Percentiles rank a stretch among this genome's conserved stretches.
Conservation (phyloP, 768 basidiomycete genomes). For the Boletus insuetus region DNA sequence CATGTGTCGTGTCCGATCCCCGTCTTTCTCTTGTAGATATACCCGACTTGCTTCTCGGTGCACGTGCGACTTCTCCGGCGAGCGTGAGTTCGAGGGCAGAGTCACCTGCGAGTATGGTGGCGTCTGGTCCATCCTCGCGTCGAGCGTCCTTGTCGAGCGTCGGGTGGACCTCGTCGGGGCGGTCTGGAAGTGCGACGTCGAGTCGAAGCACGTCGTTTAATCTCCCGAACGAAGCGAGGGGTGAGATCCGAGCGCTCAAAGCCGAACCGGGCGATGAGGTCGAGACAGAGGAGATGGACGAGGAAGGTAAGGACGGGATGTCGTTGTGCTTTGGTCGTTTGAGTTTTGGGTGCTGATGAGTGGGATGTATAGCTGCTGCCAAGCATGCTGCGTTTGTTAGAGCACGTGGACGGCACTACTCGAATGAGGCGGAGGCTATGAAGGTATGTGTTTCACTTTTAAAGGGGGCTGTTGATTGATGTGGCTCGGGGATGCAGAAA, state of each 20-base stretch:
- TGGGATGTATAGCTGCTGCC: slow-evolving; percentile 53
- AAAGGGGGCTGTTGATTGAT: background rate
- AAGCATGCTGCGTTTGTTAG: slow-evolving; percentile 82
- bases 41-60: slow-evolving; percentile 65
- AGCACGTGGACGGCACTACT: slow-evolving; percentile 82
- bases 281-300: slow-evolving; percentile 85
- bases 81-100: slow-evolving; percentile 42
- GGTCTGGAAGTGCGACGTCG: slow-evolving; percentile 61
- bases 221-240: slow-evolving; percentile 66
- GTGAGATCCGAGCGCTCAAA: slow-evolving; percentile 49
- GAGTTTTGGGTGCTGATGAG: background rate
- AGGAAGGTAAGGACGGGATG: slow-evolving; percentile 60
- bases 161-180: slow-evolving; percentile 50
- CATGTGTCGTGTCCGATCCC: background rate
- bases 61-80: slow-evolving; percentile 35
- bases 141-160: slow-evolving; percentile 70
- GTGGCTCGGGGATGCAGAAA: slow-evolving; percentile 41
- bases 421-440: slow-evolving; percentile 91
- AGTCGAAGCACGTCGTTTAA: slow-evolving; percentile 85
- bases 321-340: background rate
- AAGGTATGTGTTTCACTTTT: slow-evolving; percentile 50
- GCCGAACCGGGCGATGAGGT: slow-evolving; percentile 47
- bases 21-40: slow-evolving; percentile 57
- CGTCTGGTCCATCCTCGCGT: slow-evolving; percentile 69
- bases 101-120: slow-evolving; percentile 60